These are phyloP conservation scores for Phlegmacium glaucopus DNA, from an alignment of 768 basidiomycete genomes.

Conservation along the genomic window DNA sequence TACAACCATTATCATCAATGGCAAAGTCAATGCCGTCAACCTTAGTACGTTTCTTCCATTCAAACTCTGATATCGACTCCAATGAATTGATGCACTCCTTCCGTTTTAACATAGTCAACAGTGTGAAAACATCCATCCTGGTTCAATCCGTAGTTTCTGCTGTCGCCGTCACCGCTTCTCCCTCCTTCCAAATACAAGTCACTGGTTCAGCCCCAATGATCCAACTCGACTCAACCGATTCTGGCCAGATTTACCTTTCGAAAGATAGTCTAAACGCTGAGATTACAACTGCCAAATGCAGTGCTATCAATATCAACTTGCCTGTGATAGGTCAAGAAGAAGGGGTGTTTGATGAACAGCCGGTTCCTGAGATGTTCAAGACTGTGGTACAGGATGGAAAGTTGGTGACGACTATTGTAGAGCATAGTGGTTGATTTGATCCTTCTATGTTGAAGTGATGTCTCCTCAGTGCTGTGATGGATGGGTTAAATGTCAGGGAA, in stretches of 20 bases:
- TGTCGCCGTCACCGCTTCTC: conserved; percentile 84
- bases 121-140: conserved; percentile 81
- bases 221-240: conserved; percentile 92
- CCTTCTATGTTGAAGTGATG: background rate
- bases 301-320: conserved; percentile 85
- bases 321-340: conserved; percentile 89
- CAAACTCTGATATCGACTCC: background rate
- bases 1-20: conserved; percentile 76
- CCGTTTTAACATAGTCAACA: conserved; percentile 59
- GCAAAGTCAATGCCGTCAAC: conserved; percentile 94
- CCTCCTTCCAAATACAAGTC: conserved; percentile 91
- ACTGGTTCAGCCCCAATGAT: conserved; percentile 89
- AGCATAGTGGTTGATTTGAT: conserved; percentile 62
- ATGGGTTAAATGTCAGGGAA: background rate
- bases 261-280: conserved; percentile 73
- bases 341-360: conserved; percentile 84
- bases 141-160: conserved; percentile 93
- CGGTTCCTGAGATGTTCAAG: conserved; percentile 95
- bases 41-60: conserved; percentile 57
- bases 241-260: conserved; percentile 92
- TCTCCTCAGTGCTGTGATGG: background rate
- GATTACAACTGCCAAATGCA: conserved; percentile 93
- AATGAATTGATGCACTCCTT: conserved; percentile 1
- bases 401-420: conserved; percentile 84
- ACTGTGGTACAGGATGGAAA: conserved; percentile 79